Percentiles rank a stretch among this genome's conserved stretches.
Evolutionary conservation across 805 yeast genomes (phyloP).

Genomic region (Schwanniomyces occidentalis): DNA sequence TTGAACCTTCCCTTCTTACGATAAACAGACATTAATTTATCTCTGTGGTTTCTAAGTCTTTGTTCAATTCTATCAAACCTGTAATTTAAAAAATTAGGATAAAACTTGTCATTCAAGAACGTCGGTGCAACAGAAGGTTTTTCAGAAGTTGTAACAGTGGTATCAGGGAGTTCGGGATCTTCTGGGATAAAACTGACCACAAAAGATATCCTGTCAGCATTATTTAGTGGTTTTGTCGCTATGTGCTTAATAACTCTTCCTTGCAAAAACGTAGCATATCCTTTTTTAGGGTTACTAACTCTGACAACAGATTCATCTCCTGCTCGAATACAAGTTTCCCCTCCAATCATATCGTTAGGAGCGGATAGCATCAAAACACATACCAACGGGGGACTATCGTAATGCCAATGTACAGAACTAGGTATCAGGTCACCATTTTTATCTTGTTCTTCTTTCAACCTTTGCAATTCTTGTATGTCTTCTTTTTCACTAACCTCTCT

Average conservation of each 20-base stretch:
- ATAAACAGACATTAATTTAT: slow-evolving; percentile 1
- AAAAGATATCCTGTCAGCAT: slow-evolving; percentile 8
- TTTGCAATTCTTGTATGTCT: neutral
- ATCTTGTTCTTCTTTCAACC: slow-evolving; percentile 1
- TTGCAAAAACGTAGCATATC: slow-evolving; percentile 52
- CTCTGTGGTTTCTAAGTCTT: slow-evolving; percentile 1
- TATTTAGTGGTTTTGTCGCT: slow-evolving; percentile 45
- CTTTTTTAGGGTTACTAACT: slow-evolving; percentile 43
- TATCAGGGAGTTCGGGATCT: slow-evolving; percentile 3
- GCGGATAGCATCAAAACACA: slow-evolving; percentile 10
- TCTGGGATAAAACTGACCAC: slow-evolving; percentile 7
- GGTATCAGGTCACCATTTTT: slow-evolving; percentile 3
- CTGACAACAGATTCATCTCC: slow-evolving; percentile 10
- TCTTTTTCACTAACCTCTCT: neutral
- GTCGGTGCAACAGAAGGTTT: slow-evolving; percentile 5
- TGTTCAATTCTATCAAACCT: slow-evolving; percentile 6
- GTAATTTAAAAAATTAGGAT: slow-evolving; percentile 8
- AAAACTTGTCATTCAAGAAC: slow-evolving; percentile 5
- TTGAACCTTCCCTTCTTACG: slow-evolving; percentile 10
- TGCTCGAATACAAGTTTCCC: slow-evolving; percentile 15
- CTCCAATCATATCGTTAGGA: slow-evolving; percentile 9
- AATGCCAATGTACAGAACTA: slow-evolving; percentile 9
- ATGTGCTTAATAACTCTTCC: slow-evolving; percentile 48
- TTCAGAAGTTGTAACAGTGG: slow-evolving; percentile 5
- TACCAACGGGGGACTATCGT: slow-evolving; percentile 9